Evolutionary conservation across 441 rosid species (phyloP).

Genomic region (Pelargonium myrrhifolium): DNA sequence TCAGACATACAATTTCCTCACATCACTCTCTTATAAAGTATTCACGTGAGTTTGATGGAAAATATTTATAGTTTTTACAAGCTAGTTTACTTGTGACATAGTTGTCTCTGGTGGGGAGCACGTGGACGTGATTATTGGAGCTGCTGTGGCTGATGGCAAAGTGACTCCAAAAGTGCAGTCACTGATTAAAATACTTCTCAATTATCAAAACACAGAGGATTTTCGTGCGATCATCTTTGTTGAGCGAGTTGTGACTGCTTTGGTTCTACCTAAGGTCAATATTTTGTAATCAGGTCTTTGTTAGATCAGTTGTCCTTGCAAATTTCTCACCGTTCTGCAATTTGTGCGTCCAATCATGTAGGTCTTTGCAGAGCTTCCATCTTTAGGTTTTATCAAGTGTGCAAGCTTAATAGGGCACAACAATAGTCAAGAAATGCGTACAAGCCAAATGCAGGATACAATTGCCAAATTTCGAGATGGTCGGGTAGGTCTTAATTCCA

Average conservation of each 20-base stretch:
- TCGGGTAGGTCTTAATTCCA: conserved; percentile 48
- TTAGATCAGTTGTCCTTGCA: conserved; percentile 12
- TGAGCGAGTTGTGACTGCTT: conserved; percentile 95
- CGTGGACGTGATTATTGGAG: conserved; percentile 88
- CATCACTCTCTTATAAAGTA: neutral
- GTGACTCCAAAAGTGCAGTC: conserved; percentile 99
- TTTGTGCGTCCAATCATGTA: conserved; percentile 27
- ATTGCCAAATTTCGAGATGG: conserved; percentile 94
- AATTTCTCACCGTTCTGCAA: neutral
- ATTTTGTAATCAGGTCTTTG: neutral
- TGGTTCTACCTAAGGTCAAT: conserved; percentile 95
- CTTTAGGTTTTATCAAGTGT: conserved; percentile 70
- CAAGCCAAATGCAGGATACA: conserved; percentile 94
- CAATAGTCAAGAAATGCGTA: conserved; percentile 93
- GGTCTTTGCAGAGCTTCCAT: conserved; percentile 94
- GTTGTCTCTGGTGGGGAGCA: conserved; percentile 99
- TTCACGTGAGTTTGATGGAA: neutral
- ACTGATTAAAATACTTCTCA: conserved; percentile 71
- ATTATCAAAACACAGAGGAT: conserved; percentile 85
- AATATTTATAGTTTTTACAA: conserved; percentile 11
- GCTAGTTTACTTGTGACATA: conserved; percentile 27
- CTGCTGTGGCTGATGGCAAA: conserved; percentile 99
- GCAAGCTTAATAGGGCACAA: conserved; percentile 98
- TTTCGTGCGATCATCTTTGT: conserved; percentile 98
- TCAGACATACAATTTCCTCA: neutral